These are phyloP conservation scores for Talaromyces sp. DNA, from an alignment of 2,329 filamentous ascomycete genomes.

Conservation along the genomic window DNA sequence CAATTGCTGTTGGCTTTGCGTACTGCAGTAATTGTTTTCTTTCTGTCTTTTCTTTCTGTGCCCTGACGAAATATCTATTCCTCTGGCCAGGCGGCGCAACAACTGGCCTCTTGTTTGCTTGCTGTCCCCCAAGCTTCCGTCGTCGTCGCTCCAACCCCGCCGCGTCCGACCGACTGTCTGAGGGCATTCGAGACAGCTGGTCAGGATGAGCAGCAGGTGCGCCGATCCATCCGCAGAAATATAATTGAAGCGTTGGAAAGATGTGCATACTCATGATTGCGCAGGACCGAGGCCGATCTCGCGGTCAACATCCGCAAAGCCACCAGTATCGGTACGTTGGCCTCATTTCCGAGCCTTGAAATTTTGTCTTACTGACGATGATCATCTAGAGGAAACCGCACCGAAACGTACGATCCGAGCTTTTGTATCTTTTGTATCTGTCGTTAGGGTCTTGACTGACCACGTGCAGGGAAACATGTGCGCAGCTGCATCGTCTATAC, in stretches of 20 bases:
- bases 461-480: constrained; percentile 73
- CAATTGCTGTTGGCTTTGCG: neutral
- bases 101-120: neutral
- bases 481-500: constrained; percentile 97
- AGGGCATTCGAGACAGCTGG: constrained; percentile 39
- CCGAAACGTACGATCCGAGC: constrained; percentile 53
- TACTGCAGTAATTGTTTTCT: neutral
- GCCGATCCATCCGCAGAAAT: constrained; percentile 17
- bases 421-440: neutral
- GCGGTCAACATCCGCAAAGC: constrained; percentile 64
- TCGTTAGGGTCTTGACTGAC: neutral
- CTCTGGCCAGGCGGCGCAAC: neutral
- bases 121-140: neutral
- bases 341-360: neutral
- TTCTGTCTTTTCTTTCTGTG: neutral
- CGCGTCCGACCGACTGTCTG: constrained; percentile 11
- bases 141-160: constrained; percentile 15
- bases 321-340: constrained; percentile 53
- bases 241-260: neutral
- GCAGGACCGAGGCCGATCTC: constrained; percentile 58
- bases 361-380: constrained; percentile 4
- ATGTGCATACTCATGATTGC: neutral
- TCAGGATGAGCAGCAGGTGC: constrained; percentile 60
- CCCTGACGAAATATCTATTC: neutral
- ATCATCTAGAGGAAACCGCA: constrained; percentile 54